These are phyloP conservation scores for Bassia scoparia DNA, from an alignment of 148 eudicot species.

Conservation along the genomic window DNA sequence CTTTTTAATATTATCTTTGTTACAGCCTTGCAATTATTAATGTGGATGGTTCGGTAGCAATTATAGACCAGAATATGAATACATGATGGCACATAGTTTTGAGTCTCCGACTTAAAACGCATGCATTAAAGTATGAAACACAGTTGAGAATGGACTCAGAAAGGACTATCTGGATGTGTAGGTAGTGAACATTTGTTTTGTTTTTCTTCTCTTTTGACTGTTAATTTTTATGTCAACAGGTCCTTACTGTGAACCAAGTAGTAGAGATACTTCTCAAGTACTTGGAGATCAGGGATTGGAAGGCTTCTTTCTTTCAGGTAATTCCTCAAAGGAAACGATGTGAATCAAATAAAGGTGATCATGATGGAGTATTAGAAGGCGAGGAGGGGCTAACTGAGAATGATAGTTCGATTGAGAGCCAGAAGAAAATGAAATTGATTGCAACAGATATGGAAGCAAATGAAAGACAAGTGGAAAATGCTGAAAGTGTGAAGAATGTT, in stretches of 20 bases:
- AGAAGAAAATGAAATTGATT: slow-evolving; percentile 42
- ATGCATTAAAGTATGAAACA: too few species aligned
- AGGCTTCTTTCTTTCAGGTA: slow-evolving; percentile 71
- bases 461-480: slow-evolving; percentile 18
- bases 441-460: slow-evolving; percentile 28
- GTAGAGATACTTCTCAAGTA: slow-evolving; percentile 85
- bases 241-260: slow-evolving; percentile 95
- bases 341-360: slow-evolving; percentile 40
- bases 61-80: too few species aligned
- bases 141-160: not conserved
- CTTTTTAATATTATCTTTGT: too few species aligned
- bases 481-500: slow-evolving; percentile 8
- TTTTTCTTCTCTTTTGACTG: not conserved
- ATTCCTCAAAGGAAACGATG: slow-evolving; percentile 84
- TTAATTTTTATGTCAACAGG: slow-evolving; percentile 36
- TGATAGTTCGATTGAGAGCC: slow-evolving; percentile 20
- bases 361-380: slow-evolving; percentile 23
- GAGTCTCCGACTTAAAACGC: too few species aligned
- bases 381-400: slow-evolving; percentile 30
- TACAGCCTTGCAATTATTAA: too few species aligned
- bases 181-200: not conserved
- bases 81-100: too few species aligned
- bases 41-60: too few species aligned
- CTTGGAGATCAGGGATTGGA: slow-evolving; percentile 92
- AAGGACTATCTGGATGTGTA: too few species aligned